Evolutionary conservation across 495 filamentous ascomycete genomes (phyloP), one percentile per base, ranked within the genome.

Genomic region (Penicillium arizonense): DNA sequence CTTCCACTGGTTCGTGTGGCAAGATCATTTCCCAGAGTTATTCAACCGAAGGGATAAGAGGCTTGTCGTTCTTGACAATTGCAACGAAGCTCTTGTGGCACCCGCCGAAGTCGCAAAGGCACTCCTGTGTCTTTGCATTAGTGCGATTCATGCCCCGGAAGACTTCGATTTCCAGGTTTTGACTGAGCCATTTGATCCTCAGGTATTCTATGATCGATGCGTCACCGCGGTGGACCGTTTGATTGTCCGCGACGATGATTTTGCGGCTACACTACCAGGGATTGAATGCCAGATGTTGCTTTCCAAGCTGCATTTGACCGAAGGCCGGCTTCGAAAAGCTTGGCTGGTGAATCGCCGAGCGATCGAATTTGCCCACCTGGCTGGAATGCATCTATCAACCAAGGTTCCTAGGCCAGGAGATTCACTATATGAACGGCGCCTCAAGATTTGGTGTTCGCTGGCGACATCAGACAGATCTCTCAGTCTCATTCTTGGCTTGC

Each of bases 401-500:
- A 57, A 56, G 13, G 52, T 47, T 18, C 59, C 43, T 9, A 53
- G 40, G 18, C 55, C 61, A 24, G 52, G 38, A n/a, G 64, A 67
- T 14, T 55, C 36, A 6, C 40, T 68, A 1, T 65, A 56, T 35
- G 52, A 62, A 5, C 56, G 70, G 35, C 64, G 68, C 9, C 52
- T 70, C 43, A 69, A 64, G 26, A 59, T 80, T 5, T 83, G 80
- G 80, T 71, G 67, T 37, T 53, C 64, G 7, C 55, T 82, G 5
- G 78, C 64, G 26, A 55, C 64, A 14, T 56, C 58, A 5, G 80
- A 83, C 50, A 70, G 77, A 21, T 68, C 69, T 20, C 47, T 79
- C 3, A 74, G 75, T 44, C 47, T 82, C 14, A 65, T 80, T 13
- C 65, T 82, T 8, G 80, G 80, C 13, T 61, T 83, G 9, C 80